phyloP scores from a whole-genome alignment of 1,139 yeast genomes.

The Hyphopichia pseudoburtonii region DNA sequence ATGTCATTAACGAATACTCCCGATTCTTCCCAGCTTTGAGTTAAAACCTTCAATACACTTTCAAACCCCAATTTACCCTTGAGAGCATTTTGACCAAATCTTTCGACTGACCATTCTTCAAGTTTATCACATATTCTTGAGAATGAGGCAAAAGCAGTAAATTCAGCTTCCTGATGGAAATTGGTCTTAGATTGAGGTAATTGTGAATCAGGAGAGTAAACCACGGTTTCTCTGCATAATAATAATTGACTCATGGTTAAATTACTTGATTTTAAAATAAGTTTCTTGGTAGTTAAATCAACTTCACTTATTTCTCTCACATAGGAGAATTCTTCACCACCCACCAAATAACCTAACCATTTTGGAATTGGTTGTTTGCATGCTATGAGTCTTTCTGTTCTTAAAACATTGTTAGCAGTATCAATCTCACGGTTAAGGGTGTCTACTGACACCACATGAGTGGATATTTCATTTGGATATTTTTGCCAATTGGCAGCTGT shows the following conservation, averaged over 20 bases:
- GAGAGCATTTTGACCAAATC: constrained; percentile 85
- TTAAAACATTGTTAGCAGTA: constrained; percentile 52
- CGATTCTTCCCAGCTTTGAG: constrained; percentile 50
- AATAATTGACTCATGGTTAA: constrained; percentile 77
- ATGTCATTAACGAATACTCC: constrained; percentile 43
- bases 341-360: constrained; percentile 76
- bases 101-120: constrained; percentile 89
- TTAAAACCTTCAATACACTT: constrained; percentile 59
- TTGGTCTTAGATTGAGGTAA: constrained; percentile 53
- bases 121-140: constrained; percentile 71
- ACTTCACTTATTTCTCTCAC: constrained; percentile 90
- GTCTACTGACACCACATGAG: constrained; percentile 96
- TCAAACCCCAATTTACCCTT: constrained; percentile 86
- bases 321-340: constrained; percentile 71
- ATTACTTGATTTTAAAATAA: constrained; percentile 83
- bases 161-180: constrained; percentile 82
- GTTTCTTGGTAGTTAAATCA: constrained; percentile 60
- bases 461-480: constrained; percentile 87
- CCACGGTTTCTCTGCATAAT: constrained; percentile 82
- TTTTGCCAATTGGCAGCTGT: constrained; percentile 97
- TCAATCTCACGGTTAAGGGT: constrained; percentile 72
- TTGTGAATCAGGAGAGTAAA: constrained; percentile 65
- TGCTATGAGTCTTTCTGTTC: constrained; percentile 86
- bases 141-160: constrained; percentile 79
- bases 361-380: constrained; percentile 84